phyloP scores from a whole-genome alignment of 139 green algal species.

The Chlorella sp. region DNA sequence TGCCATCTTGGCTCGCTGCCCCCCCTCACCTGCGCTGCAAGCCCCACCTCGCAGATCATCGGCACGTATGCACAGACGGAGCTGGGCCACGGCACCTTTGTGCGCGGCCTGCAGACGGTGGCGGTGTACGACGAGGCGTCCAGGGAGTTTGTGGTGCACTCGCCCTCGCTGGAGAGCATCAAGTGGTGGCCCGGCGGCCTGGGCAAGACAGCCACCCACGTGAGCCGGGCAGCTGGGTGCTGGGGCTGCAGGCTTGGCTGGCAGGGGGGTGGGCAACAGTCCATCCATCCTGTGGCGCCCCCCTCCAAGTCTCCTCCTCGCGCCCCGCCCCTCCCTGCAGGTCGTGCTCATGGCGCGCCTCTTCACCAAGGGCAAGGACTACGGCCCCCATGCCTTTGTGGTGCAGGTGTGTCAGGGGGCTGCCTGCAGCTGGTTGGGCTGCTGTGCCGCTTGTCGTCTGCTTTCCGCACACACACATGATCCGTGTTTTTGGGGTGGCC shows the following conservation, averaged over 20 bases:
- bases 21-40: not conserved
- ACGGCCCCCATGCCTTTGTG: constrained; percentile 90
- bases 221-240: constrained; percentile 18
- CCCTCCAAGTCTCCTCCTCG: too few relatives aligned
- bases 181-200: constrained; percentile 93
- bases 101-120: constrained; percentile 96
- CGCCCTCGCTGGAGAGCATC: constrained; percentile 77
- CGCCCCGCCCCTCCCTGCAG: not conserved
- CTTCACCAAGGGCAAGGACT: constrained; percentile 71
- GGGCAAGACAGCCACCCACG: constrained; percentile 93
- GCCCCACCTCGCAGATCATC: constrained; percentile 60
- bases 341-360: constrained; percentile 91
- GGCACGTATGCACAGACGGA: constrained; percentile 97
- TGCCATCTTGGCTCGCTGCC: not conserved
- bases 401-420: constrained; percentile 43
- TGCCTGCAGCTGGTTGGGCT: not conserved
- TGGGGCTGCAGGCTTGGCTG: not conserved
- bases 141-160: constrained; percentile 93
- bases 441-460: not conserved
- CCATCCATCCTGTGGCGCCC: not conserved
- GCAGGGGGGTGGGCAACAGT: not conserved
- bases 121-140: constrained; percentile 84
- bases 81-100: constrained; percentile 95
- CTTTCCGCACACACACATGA: not conserved
- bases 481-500: too few relatives aligned